Evolutionary conservation across 305 asterid genomes (phyloP).

Genomic region (Fraxinus sp.): DNA sequence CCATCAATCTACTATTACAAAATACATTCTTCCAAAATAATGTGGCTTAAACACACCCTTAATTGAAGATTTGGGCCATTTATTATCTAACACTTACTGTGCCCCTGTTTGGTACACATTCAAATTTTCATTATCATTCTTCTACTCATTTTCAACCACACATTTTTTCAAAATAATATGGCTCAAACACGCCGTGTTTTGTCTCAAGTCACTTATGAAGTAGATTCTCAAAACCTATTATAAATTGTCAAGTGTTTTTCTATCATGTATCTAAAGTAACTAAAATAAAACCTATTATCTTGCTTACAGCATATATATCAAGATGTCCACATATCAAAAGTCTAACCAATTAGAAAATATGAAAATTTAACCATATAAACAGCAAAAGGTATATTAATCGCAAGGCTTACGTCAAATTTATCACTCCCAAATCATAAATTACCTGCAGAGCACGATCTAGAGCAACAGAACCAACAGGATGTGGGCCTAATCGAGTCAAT

Average conservation of each 20-base stretch:
- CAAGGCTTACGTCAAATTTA: not conserved
- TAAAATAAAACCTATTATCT: not conserved
- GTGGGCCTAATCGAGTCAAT: conserved; percentile 80
- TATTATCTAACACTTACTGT: not conserved
- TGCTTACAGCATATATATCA: conserved; percentile 11
- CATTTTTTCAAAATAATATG: too few species aligned
- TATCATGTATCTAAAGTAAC: not conserved
- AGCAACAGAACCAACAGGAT: conserved; percentile 81
- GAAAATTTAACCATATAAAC: not conserved
- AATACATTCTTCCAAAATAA: too few species aligned
- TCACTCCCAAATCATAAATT: conserved; percentile 9
- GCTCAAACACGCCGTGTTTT: not conserved
- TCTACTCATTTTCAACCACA: too few species aligned
- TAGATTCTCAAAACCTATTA: not conserved
- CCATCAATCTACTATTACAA: too few species aligned
- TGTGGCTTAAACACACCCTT: too few species aligned
- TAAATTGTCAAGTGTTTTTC: not conserved
- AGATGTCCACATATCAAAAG: not conserved
- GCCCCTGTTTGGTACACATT: too few species aligned
- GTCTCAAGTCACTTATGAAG: not conserved
- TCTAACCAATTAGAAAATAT: not conserved
- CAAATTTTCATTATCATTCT: too few species aligned
- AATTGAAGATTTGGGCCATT: not conserved
- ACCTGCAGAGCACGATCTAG: conserved; percentile 75
- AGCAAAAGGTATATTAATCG: not conserved